Conservation (phyloP, 495 filamentous ascomycete species). For the Hypoxylon crocopeplum region DNA sequence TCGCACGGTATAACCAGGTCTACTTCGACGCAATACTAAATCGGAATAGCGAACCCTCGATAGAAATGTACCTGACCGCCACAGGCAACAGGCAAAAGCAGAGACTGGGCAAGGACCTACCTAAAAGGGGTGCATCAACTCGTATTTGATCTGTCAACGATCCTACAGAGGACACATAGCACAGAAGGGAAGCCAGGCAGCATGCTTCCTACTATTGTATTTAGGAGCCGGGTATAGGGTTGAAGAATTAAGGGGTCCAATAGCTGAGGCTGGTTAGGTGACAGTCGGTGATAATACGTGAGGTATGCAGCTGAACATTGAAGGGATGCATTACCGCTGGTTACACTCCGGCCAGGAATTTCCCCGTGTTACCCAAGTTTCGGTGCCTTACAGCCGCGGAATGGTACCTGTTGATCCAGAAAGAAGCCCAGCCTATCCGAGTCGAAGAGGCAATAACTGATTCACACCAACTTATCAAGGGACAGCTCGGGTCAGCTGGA, state of each 20-base stretch:
- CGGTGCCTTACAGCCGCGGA: background rate
- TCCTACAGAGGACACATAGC: constrained; percentile 25
- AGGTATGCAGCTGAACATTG: background rate
- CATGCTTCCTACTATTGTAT: background rate
- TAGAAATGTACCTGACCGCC: constrained; percentile 9
- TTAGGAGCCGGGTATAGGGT: constrained; percentile 5
- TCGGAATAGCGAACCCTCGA: constrained; percentile 25
- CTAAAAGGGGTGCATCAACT: constrained; percentile 24
- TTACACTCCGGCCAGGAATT: constrained; percentile 7
- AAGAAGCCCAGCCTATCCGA: no score
- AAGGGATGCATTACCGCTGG: background rate
- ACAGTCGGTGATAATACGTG: constrained; percentile 7
- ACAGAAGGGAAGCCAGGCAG: no score
- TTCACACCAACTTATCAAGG: background rate
- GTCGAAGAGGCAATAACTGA: no score
- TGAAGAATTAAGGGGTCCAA: constrained; percentile 8
- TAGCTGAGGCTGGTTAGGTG: constrained; percentile 9
- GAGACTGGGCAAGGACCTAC: constrained; percentile 27
- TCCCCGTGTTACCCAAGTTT: background rate
- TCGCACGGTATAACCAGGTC: constrained; percentile 16
- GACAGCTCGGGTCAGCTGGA: constrained; percentile 8
- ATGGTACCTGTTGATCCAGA: constrained; percentile 1
- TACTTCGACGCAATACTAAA: constrained; percentile 20
- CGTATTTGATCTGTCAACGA: constrained; percentile 13
- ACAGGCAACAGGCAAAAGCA: background rate